These are phyloP conservation scores for Sisymbrium altissimum DNA, from an alignment of 345 rosid species.

Conservation along the genomic window DNA sequence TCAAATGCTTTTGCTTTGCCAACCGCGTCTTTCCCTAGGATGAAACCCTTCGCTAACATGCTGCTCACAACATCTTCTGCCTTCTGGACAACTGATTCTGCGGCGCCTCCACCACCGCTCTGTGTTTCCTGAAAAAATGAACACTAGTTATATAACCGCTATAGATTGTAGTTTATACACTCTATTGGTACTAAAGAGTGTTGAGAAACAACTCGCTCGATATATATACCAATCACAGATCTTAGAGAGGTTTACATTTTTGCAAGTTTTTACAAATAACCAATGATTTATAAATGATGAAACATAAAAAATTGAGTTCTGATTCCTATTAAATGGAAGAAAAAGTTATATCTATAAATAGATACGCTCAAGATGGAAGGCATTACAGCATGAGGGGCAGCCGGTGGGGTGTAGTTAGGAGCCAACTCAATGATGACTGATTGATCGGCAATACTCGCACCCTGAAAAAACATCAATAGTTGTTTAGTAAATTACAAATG, in stretches of 20 bases:
- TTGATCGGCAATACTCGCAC: constrained; percentile 83
- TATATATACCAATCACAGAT: background rate
- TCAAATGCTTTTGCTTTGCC: constrained; percentile 79
- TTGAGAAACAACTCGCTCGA: background rate
- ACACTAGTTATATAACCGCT: background rate
- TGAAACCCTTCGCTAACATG: constrained; percentile 89
- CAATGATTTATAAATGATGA: background rate
- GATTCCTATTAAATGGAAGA: background rate
- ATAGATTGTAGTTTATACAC: background rate
- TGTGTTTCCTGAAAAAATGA: constrained; percentile 39
- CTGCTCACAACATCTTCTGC: constrained; percentile 90
- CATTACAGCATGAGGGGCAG: constrained; percentile 45
- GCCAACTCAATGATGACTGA: constrained; percentile 65
- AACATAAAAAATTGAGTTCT: background rate
- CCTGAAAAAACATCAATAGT: constrained; percentile 34
- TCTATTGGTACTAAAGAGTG: background rate
- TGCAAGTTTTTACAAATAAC: background rate
- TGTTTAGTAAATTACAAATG: constrained; percentile 12
- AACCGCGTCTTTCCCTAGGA: constrained; percentile 82
- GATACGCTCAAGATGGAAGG: constrained; percentile 1
- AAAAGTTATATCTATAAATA: background rate
- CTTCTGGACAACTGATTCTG: constrained; percentile 60
- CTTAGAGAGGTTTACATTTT: background rate
- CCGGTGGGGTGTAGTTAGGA: constrained; percentile 63
- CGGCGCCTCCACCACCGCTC: constrained; percentile 32